phyloP scores from a whole-genome alignment of 2,329 filamentous ascomycete genomes.

The Venturia aucupariae region DNA sequence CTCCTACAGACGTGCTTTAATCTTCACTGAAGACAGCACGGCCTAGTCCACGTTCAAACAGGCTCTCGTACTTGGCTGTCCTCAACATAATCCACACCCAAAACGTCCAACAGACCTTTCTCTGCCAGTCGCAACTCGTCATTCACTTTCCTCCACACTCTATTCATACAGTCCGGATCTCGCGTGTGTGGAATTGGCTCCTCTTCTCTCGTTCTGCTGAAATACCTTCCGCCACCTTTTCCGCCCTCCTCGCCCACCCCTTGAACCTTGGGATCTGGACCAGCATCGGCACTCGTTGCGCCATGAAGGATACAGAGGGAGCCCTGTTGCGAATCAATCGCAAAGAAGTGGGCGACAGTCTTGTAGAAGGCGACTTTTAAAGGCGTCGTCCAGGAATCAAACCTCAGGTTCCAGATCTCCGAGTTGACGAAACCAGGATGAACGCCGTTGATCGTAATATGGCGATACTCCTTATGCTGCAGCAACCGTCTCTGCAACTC shows the following conservation, averaged over 20 bases:
- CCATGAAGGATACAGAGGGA: conserved; percentile 20
- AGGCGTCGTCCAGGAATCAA: conserved; percentile 24
- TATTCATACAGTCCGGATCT: conserved; percentile 18
- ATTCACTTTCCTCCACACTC: conserved; percentile 21
- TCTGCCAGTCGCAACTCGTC: conserved; percentile 18
- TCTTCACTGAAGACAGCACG: too few species aligned
- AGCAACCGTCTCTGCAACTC: conserved; percentile 23
- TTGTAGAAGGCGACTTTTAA: conserved; percentile 18
- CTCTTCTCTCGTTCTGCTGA: conserved; percentile 21
- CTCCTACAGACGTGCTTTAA: too few species aligned
- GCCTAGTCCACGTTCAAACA: too few species aligned
- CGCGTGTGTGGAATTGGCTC: conserved; percentile 21
- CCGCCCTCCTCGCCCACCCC: conserved; percentile 15
- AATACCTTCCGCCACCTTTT: conserved; percentile 20
- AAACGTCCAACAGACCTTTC: conserved; percentile 18
- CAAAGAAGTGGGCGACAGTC: conserved; percentile 16
- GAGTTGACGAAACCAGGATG: conserved; percentile 26
- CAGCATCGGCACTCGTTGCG: conserved; percentile 17
- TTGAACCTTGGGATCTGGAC: conserved; percentile 16
- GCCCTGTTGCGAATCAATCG: conserved; percentile 21
- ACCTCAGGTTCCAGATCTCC: conserved; percentile 25
- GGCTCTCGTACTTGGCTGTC: neutral
- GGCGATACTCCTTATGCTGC: conserved; percentile 18
- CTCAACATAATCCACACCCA: conserved; percentile 13
- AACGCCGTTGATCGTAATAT: conserved; percentile 25